Percentiles rank a stretch among this genome's conserved stretches.
Evolutionary conservation across 805 yeast genomes (phyloP).

Genomic region (Metschnikowia vanudenii): DNA sequence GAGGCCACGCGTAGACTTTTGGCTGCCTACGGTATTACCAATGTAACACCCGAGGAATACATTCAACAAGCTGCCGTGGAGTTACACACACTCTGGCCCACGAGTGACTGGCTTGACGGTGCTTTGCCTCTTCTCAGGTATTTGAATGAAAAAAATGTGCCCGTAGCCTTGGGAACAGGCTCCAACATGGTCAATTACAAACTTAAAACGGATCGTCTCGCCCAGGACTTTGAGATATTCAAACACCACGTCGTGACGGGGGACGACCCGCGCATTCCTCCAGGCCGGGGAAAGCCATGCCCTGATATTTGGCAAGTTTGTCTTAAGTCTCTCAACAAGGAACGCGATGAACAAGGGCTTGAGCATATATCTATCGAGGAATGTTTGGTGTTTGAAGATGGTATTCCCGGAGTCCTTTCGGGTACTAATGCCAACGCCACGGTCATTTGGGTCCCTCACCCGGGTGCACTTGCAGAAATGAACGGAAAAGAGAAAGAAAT

Average conservation of each 20-base stretch:
- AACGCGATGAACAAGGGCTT: constrained; percentile 41
- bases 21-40: constrained; percentile 49
- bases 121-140: constrained; percentile 65
- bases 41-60: constrained; percentile 66
- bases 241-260: constrained; percentile 73
- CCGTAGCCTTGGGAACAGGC: constrained; percentile 90
- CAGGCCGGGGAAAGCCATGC: constrained; percentile 87
- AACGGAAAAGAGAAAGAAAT: constrained; percentile 48
- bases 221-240: constrained; percentile 62
- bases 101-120: constrained; percentile 74
- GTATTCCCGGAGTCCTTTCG: constrained; percentile 84
- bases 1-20: constrained; percentile 66
- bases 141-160: constrained; percentile 53
- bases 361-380: constrained; percentile 65
- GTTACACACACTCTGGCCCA: constrained; percentile 64
- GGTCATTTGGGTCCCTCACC: constrained; percentile 95
- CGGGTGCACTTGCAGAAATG: constrained; percentile 59
- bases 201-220: constrained; percentile 72
- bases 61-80: constrained; percentile 48
- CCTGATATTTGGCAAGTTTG: constrained; percentile 94
- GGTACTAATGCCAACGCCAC: constrained; percentile 80
- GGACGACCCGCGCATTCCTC: constrained; percentile 79
- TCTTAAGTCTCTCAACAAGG: constrained; percentile 61
- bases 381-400: constrained; percentile 92
- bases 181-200: constrained; percentile 60